A percentile compares a stretch with the other conserved stretches of the same genome.
Evolutionary conservation across 2,329 filamentous ascomycete genomes (phyloP).

Genomic region (Drechslerella stenobrocha): DNA sequence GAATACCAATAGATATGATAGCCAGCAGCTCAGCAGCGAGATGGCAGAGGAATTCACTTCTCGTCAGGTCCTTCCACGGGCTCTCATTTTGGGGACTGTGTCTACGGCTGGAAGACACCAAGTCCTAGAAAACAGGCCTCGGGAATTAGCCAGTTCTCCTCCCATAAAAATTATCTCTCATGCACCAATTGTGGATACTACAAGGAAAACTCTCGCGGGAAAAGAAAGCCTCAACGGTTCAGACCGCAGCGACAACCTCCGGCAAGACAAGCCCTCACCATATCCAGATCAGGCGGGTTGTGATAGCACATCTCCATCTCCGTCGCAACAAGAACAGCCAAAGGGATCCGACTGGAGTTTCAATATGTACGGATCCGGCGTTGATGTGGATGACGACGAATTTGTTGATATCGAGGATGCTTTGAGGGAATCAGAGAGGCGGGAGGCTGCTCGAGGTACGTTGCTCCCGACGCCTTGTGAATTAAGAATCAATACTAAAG

Average conservation of each 20-base stretch:
- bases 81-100: neutral
- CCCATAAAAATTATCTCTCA: conserved; percentile 24
- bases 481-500: conserved; percentile 4
- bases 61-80: neutral
- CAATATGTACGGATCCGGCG: conserved; percentile 37
- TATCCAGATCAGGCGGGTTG: no score
- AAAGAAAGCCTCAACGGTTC: no score
- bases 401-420: conserved; percentile 38
- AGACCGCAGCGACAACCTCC: no score
- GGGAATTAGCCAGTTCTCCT: conserved; percentile 13
- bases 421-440: conserved; percentile 1
- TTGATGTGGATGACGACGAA: conserved; percentile 28
- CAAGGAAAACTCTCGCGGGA: no score
- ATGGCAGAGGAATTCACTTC: conserved; percentile 10
- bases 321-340: neutral
- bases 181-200: conserved; percentile 4
- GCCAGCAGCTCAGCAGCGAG: conserved; percentile 27
- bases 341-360: conserved; percentile 28
- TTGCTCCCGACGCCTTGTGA: neutral
- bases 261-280: neutral
- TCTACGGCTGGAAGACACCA: neutral
- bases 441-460: conserved; percentile 14
- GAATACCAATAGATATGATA: neutral
- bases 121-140: neutral
- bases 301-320: no score